phyloP scores from a whole-genome alignment of 1,139 yeast genomes.

The Blastobotrys illinoisensis region DNA sequence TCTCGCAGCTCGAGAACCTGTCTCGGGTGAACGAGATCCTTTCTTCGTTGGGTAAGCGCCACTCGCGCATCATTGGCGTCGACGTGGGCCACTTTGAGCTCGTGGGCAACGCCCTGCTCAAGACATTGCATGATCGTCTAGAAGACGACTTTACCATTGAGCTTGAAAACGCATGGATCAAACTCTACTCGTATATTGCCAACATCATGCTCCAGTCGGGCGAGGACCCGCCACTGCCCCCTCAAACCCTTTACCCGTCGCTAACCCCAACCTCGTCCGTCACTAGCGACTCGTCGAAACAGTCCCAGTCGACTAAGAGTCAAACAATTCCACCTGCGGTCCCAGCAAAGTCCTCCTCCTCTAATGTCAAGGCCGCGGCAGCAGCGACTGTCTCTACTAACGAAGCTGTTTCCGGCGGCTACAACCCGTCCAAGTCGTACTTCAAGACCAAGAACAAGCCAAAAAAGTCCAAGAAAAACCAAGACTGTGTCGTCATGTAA shows the following conservation, averaged over 20 bases:
- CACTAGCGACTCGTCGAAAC: conserved; percentile 4
- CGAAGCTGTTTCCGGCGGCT: conserved; percentile 5
- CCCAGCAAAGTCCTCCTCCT: background rate
- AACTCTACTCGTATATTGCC: conserved; percentile 49
- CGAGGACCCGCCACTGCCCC: conserved; percentile 46
- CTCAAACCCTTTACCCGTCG: conserved; percentile 19
- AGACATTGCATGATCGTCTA: conserved; percentile 67
- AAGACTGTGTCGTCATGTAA: conserved; percentile 28
- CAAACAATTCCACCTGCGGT: conserved; percentile 1
- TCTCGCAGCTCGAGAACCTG: conserved; percentile 41
- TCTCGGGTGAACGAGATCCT: conserved; percentile 54
- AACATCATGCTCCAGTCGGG: conserved; percentile 62
- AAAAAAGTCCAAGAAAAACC: conserved; percentile 18
- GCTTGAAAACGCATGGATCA: conserved; percentile 65
- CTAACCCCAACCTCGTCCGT: conserved; percentile 16
- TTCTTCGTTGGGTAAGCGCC: conserved; percentile 64
- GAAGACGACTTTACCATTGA: conserved; percentile 45
- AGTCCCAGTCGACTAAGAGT: background rate
- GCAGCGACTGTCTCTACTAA: conserved; percentile 7
- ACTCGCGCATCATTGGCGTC: conserved; percentile 67
- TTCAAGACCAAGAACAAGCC: conserved; percentile 15
- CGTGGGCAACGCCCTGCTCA: conserved; percentile 73
- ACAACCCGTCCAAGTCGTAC: conserved; percentile 16
- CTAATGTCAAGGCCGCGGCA: conserved; percentile 6
- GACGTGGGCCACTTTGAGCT: conserved; percentile 68